phyloP scores from a whole-genome alignment of 1,139 yeast species.

The Magnusiomyces paraingens region DNA sequence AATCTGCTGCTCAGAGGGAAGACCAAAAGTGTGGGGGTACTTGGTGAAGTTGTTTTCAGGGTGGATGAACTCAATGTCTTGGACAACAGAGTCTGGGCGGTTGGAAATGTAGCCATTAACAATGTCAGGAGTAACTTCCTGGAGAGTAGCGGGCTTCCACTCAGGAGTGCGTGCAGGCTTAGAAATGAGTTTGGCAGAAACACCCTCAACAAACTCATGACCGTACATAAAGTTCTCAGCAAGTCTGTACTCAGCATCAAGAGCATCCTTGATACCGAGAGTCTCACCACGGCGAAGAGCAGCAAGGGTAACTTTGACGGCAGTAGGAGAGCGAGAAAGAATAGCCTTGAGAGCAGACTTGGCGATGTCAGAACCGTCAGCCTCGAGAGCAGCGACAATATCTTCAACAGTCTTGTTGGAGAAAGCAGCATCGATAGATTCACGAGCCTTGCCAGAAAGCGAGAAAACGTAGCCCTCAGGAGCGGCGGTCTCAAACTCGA shows the following conservation, averaged over 20 bases:
- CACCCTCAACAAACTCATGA: slow-evolving; percentile 69
- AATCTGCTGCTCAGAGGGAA: slow-evolving; percentile 62
- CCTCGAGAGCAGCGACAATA: slow-evolving; percentile 49
- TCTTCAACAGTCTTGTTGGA: slow-evolving; percentile 52
- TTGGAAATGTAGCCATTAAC: slow-evolving; percentile 16
- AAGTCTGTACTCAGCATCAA: slow-evolving; percentile 66
- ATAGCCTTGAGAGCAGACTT: slow-evolving; percentile 49
- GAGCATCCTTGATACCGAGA: slow-evolving; percentile 56
- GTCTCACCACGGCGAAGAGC: slow-evolving; percentile 58
- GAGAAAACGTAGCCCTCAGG: slow-evolving; percentile 61
- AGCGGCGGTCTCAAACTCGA: slow-evolving; percentile 66
- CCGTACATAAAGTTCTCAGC: slow-evolving; percentile 71
- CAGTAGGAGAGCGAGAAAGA: slow-evolving; percentile 60
- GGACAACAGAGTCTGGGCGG: slow-evolving; percentile 22
- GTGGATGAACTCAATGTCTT: slow-evolving; percentile 37
- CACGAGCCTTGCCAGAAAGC: slow-evolving; percentile 49
- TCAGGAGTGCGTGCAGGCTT: slow-evolving; percentile 51
- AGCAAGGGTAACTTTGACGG: slow-evolving; percentile 67
- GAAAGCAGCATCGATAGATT: slow-evolving; percentile 65
- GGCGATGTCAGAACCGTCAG: slow-evolving; percentile 67
- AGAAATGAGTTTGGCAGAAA: slow-evolving; percentile 59
- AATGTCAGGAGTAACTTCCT: slow-evolving; percentile 26
- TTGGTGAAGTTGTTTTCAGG: slow-evolving; percentile 47
- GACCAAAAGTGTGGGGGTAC: slow-evolving; percentile 74
- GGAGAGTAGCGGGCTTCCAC: slow-evolving; percentile 42